Evolutionary conservation across 1,284 basidiomycete genomes (phyloP), one percentile per base, ranked within the genome.

Genomic region (Coniferiporia sulphurascens): DNA sequence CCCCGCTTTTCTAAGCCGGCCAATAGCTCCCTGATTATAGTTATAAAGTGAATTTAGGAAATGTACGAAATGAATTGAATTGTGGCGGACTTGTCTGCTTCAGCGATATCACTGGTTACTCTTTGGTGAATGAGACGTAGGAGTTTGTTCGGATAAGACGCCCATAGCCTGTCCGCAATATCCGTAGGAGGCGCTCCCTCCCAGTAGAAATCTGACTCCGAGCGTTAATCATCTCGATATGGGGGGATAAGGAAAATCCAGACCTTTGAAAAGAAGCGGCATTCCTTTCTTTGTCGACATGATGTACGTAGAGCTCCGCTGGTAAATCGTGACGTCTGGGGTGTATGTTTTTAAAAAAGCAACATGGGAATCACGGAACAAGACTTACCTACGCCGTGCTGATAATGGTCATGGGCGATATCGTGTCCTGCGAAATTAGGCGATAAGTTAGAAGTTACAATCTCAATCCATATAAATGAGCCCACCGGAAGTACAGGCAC

Each of bases 221-320:
- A 19, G 21, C 21, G 38, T 22, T 27, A 3, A 34, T 35, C 48
- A 17, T 17, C n/a, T 41, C 35, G 41, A 43, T n/a, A 43, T 27
- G 9, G 5, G 38, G n/a, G 35, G 35, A 12, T 21, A 50, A 41
- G 41, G n/a, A 32, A 9, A 1, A 17, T 6, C 52, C 54, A 48
- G 38, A 68, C 73, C 59, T 58, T 70, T 65, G 56, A 78, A 69
- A 60, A 73, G 69, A 7, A 65, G 71, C 13, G 69, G 72, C 71
- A 71, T 72, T 60, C 74, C 81, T 65, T 73, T 73, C 71, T 72
- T 76, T 49, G 73, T 78, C 62, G 68, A 76, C 79, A 87, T 83
- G 64, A 88, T 72, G 67, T 84, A 86, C 8, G 83, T 87, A 3
- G 81, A 77, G 35, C 76, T 76, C 27, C 86, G 76, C 69, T 89